Evolutionary conservation across 129 eudicot species (phyloP), one percentile per base, ranked within the genome.

Genomic region (Saposhnikovia divaricata): DNA sequence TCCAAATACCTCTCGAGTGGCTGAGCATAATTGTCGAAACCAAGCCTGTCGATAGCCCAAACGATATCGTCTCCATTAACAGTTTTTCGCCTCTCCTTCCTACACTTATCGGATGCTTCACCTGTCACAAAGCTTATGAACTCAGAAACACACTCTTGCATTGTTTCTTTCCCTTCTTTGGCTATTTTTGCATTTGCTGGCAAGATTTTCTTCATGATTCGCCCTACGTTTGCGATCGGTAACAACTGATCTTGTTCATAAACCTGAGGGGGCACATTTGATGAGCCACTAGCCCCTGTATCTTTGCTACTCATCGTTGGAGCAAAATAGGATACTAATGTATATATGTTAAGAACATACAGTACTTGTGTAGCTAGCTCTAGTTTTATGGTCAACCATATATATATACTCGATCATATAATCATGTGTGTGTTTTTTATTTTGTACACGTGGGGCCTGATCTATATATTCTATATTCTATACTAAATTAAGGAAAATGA

Each of bases 121-220:
- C 87, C 81, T 15, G 92, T 89, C 57, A 89, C 90, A 69, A 89
- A 89, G 73, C 92, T 89, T 3, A 89, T 87, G 84, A 86, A 89
- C 90, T 89, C 92, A 5, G 92, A 86, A 31, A 82, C 92, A 83
- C 92, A 87, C 79, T 89, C 92, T 81, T 89, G 92, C 88, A 87
- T 89, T 63, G 87, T 89, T 65, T 86, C 92, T 55, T 89, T 89
- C 61, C 90, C 92, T 59, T 87, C 92, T 76, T 89, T 89, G 10
- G 92, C 81, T 84, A 89, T 87, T 83, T 89, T 87, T 31, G 92
- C 88, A 70, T 86, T 83, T 21, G 80, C 85, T 25, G 92, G 92
- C 66, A 89, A 80, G 19, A 73, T 84, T 74, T 89, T 85, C 82
- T 89, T 89, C 90, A 87, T 89, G 78, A 89, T 89, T 39, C 89